Evolutionary conservation across 257 asterid genomes (phyloP), one percentile per base, ranked within the genome.

Genomic region (Fraxinus anomala): DNA sequence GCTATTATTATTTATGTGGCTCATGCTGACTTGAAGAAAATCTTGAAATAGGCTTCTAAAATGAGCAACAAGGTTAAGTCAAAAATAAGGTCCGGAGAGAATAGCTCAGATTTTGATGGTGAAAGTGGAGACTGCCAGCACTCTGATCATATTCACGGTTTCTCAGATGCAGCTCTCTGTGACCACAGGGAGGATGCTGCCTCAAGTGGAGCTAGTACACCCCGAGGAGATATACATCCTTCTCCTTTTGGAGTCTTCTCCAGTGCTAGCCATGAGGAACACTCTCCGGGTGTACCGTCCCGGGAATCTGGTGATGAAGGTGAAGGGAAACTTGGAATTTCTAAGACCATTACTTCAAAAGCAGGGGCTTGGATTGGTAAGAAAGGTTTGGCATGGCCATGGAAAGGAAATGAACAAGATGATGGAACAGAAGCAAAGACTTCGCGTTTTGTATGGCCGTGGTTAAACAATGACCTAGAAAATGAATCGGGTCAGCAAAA

Each of bases 331-430:
- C 88, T 85, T 21, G 87, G 88, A 74, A 88, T 93, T 82, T 91
- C 98, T 28, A 89, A 82, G 85, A 85, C 90, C 70, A 88, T 93
- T 76, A 81, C 91, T 82, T 85, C 94, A 21, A 88, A 87, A 78
- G 98, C 99, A 70, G 98, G 91, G 87, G 93, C 98, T 70, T 93
- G 94, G 98, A 89, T 90, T 47, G 80, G 83, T 72, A 92, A 89
- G 85, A 89, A 77, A n/a, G 86, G 88, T 63, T 82, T 88, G 80
- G 73, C 88, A 10, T 96, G 99, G 99, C 97, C 94, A 1, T 93
- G 95, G 96, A 93, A 87, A 78, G 97, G 91, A 76, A 82, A 88
- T 73, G 97, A 89, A 76, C 84, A 67, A 74, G 97, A 90, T 21
- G 93, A 90, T 19, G 93, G 83, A 73, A 74, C 91, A 68, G 96